Percentiles rank a stretch among this genome's conserved stretches.
phyloP scores from a whole-genome alignment of 192 early-diverging fungal genomes.

The Entrophospora sp. region DNA sequence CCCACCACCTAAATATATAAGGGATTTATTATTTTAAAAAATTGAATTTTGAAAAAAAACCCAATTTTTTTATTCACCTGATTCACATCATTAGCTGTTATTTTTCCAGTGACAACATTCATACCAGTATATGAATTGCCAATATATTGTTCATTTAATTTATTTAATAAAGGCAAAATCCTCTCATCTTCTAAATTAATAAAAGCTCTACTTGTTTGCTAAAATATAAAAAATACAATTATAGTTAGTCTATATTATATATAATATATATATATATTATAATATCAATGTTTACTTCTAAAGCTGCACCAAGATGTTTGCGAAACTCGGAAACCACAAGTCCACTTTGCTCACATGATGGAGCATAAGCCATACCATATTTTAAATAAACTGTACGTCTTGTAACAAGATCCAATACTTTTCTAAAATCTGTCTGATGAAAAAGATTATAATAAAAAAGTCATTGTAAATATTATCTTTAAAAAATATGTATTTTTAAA shows the following conservation, averaged over 20 bases:
- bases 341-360: constrained; percentile 56
- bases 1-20: constrained; percentile 33
- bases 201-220: constrained; percentile 66
- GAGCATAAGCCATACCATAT: constrained; percentile 63
- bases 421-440: constrained; percentile 58
- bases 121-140: constrained; percentile 56
- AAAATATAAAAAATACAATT: background rate
- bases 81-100: constrained; percentile 62
- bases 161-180: constrained; percentile 76
- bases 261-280: background rate
- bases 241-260: no score
- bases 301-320: constrained; percentile 38
- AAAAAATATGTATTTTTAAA: background rate
- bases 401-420: constrained; percentile 53
- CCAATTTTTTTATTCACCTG: constrained; percentile 24
- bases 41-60: background rate
- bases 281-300: constrained; percentile 35
- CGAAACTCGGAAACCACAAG: constrained; percentile 74
- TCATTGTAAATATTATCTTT: no score
- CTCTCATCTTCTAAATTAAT: constrained; percentile 87
- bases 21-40: background rate
- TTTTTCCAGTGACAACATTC: constrained; percentile 39
- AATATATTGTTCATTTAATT: constrained; percentile 74
- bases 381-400: constrained; percentile 52
- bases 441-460: background rate